These are phyloP conservation scores for Pseudocercospora cruenta DNA, from an alignment of 2,329 filamentous ascomycete genomes.

Conservation along the genomic window DNA sequence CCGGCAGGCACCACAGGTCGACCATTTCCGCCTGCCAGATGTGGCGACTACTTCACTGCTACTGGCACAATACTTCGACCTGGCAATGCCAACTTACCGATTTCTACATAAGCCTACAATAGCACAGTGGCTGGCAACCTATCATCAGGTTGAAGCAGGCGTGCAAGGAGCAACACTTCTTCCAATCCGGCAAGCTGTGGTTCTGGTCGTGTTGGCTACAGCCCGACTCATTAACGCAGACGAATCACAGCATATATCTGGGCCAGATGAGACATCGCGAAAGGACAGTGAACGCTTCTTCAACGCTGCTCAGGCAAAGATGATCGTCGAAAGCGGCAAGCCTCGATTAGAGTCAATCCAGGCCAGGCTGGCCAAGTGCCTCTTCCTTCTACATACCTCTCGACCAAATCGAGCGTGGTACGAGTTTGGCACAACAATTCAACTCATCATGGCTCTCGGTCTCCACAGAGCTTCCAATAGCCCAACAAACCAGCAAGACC, in stretches of 20 bases:
- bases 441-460: slow-evolving; percentile 43
- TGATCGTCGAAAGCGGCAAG: slow-evolving; percentile 33
- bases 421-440: slow-evolving; percentile 42
- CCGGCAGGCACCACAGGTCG: slow-evolving; percentile 49
- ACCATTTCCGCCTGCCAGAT: slow-evolving; percentile 49
- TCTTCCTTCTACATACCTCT: slow-evolving; percentile 44
- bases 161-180: slow-evolving; percentile 41
- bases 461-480: slow-evolving; percentile 38
- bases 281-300: slow-evolving; percentile 36
- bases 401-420: slow-evolving; percentile 45
- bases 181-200: slow-evolving; percentile 49
- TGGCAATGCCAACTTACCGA: slow-evolving; percentile 48
- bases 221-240: slow-evolving; percentile 37
- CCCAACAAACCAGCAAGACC: slow-evolving; percentile 25
- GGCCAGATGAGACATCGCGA: slow-evolving; percentile 26
- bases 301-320: slow-evolving; percentile 29
- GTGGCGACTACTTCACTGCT: slow-evolving; percentile 37
- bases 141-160: slow-evolving; percentile 49
- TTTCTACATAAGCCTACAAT: slow-evolving; percentile 50
- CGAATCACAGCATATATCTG: slow-evolving; percentile 23
- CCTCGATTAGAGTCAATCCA: slow-evolving; percentile 43
- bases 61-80: slow-evolving; percentile 48
- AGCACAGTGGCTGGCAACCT: slow-evolving; percentile 50
- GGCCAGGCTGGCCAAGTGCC: slow-evolving; percentile 45
- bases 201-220: slow-evolving; percentile 60